Evolutionary conservation across 2,329 filamentous ascomycete species (phyloP), one percentile per base, ranked within the genome.

Genomic region (Claviceps sp.): DNA sequence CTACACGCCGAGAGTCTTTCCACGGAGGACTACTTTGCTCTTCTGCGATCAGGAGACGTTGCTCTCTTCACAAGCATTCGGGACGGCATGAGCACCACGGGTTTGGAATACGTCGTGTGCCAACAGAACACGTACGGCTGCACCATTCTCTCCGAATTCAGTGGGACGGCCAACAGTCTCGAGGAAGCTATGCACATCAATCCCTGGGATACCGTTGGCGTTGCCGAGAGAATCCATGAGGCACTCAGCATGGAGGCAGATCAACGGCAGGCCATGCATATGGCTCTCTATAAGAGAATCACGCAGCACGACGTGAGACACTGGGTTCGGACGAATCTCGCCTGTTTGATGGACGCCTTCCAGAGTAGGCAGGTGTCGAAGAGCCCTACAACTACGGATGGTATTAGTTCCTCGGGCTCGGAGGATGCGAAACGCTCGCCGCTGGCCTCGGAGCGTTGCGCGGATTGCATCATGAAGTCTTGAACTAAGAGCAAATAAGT

Each of bases 51-150:
- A 2, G 89, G 86, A 29, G 89, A 96, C 64, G 86, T 95, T 56
- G 91, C 88, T 2, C 74, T 97, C 43, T 95, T 96, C 66, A 96
- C 91, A 9, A 95, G 88, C 60, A 89, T 96, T 23, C 81, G 91
- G 52, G 91, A 96, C 65, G 90, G 91, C 52, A 95, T 96, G 89
- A 96, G 95, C 72, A 95, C 90, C 0, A 95, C 90, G n/a, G 91
- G 88, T 64, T 73, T 96, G 58, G 91, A 96, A 68, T 97, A 95
- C 64, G 82, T 96, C 52, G 79, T 95, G 53, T 94, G 88, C 65
- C 91, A 97, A 68, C 85, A 88, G 61, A 85, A 91, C 56, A 82
- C 82, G 51, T 82, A 90, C 58, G 86, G 90, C 1, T 91, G 90
- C 2, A 73, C 96, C 46, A 95, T 97, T 57, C 78, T 97, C n/a